Conservation (phyloP, 257 asterid genomes). For the Henckelia pumila region DNA sequence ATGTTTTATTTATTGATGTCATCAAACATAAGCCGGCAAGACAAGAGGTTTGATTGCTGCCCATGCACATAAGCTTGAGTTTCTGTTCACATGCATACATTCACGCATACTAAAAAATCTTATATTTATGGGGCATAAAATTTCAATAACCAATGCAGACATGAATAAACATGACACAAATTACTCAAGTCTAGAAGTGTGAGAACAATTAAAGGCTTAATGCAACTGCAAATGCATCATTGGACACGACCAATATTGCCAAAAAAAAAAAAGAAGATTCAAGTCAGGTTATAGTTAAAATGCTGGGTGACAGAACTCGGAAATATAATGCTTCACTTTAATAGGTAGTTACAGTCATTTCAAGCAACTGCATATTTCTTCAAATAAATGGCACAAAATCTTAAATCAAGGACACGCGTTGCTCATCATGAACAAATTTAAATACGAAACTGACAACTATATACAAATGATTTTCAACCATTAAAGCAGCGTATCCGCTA, state of each 20-base stretch:
- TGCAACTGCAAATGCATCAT: too few species aligned
- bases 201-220: too few species aligned
- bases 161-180: too few species aligned
- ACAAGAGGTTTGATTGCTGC: not conserved
- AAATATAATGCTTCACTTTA: not conserved
- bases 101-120: too few species aligned
- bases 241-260: too few species aligned
- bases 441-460: not conserved
- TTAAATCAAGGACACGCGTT: not conserved
- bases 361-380: conserved; percentile 8
- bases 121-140: too few species aligned
- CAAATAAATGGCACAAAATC: not conserved
- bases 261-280: not conserved
- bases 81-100: too few species aligned
- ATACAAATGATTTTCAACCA: not conserved
- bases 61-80: too few species aligned
- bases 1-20: conserved; percentile 3
- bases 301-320: too few species aligned
- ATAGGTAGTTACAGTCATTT: not conserved
- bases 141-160: too few species aligned
- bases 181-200: too few species aligned
- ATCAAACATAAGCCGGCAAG: not conserved
- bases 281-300: not conserved
- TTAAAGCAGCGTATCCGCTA: not conserved
- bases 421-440: not conserved